Percentiles rank a stretch among this genome's conserved stretches.
phyloP scores from a whole-genome alignment of 1,284 basidiomycete genomes.

The Inonotus hispidus region DNA sequence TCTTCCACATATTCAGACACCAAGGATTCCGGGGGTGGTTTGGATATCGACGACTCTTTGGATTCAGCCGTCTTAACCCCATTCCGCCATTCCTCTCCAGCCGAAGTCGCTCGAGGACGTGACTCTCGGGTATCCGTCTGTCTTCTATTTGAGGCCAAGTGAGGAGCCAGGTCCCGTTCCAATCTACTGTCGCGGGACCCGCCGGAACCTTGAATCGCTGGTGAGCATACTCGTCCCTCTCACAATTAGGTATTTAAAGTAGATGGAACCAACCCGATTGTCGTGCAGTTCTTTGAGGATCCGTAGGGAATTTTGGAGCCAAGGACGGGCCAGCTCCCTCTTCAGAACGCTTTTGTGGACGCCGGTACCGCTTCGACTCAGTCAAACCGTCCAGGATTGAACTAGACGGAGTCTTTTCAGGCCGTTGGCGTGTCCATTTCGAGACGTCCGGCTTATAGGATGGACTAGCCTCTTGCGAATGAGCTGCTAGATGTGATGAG shows the following conservation, averaged over 20 bases:
- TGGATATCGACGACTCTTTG: neutral
- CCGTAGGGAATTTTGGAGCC: neutral
- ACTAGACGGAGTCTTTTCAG: neutral
- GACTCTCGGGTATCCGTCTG: neutral
- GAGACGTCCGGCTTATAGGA: constrained; percentile 10
- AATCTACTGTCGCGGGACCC: neutral
- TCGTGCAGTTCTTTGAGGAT: neutral
- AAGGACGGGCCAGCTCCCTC: neutral
- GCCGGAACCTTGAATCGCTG: neutral
- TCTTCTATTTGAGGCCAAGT: neutral
- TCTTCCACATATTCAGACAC: neutral
- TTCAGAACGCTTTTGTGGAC: neutral
- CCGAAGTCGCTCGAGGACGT: neutral
- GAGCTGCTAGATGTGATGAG: neutral
- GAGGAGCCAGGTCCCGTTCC: constrained; percentile 8
- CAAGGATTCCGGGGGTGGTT: neutral
- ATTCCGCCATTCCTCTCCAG: neutral
- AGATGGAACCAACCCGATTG: neutral
- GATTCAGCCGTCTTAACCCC: neutral
- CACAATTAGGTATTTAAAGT: neutral
- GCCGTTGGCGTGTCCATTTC: constrained; percentile 16
- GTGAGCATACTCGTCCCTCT: neutral
- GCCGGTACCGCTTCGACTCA: neutral
- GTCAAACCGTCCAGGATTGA: neutral
- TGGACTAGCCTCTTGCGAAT: neutral